Evolutionary conservation across 305 asterid species (phyloP).

Genomic region (Coffea humblotiana): DNA sequence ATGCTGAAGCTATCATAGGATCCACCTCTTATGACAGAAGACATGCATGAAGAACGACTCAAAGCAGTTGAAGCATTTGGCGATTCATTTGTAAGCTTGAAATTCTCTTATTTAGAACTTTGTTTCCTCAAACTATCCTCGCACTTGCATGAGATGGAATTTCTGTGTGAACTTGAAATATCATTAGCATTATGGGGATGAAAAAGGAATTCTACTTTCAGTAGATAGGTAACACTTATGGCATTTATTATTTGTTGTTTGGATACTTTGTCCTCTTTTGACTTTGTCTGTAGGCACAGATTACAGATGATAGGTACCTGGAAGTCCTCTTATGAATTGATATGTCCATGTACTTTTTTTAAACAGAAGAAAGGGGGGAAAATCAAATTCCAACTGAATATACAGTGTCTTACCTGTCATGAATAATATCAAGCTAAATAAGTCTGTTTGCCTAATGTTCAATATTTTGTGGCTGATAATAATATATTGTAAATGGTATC

Average conservation of each 20-base stretch:
- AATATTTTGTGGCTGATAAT: no score
- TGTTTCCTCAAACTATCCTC: slow-evolving; percentile 3
- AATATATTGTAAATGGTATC: no score
- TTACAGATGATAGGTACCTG: neutral
- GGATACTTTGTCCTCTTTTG: neutral
- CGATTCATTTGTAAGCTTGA: slow-evolving; percentile 62
- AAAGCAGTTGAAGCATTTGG: slow-evolving; percentile 84
- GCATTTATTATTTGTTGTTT: neutral
- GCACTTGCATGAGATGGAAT: neutral
- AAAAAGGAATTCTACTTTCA: neutral
- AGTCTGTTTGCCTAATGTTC: neutral
- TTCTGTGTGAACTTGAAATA: neutral
- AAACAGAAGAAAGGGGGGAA: neutral
- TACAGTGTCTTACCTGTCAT: neutral
- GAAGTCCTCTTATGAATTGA: neutral
- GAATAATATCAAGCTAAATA: neutral
- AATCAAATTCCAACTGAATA: neutral
- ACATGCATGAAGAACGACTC: slow-evolving; percentile 93
- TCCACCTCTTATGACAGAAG: slow-evolving; percentile 96
- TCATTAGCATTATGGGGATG: neutral
- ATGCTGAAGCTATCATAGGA: slow-evolving; percentile 48
- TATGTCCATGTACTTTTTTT: neutral
- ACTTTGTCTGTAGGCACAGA: neutral
- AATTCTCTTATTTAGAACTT: slow-evolving; percentile 18
- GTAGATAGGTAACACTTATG: neutral